Base-by-base conservation (phyloP, 257 asterid genomes). In the Anisodus tanguticus region DNA sequence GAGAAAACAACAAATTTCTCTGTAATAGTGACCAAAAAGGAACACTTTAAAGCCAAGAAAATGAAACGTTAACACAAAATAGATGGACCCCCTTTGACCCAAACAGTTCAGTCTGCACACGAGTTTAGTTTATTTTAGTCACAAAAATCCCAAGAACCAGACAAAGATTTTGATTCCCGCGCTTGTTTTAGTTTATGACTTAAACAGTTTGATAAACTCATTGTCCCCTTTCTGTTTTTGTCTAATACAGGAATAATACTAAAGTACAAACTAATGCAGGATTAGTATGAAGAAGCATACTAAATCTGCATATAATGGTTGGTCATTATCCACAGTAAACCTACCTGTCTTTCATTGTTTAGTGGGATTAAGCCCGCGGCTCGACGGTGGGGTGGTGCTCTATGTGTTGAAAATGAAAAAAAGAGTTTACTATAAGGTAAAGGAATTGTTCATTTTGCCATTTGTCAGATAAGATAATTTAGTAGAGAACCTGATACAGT, bases 301-400 rank as follows among this genome's bases (percentile, higher is more conserved):
- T 60, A 54, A 81, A 41, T 0, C 35, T 70, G 88, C 76, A 81
- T 83, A 51, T 86, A 88, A 83, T 82, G 82, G 78, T 59, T 74
- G 82, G 76, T 69, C 80, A 87, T 79, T 70, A 80, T 57, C 74
- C 86, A 87, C 85, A 87, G 83, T 83, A 11, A 85, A 71, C 87
- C 85, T 83, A 85, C n/a, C 72, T 82, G 80, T 67, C 39, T 55
- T 70, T 86, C 87, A 84, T 82, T 63, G 11, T 77, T 87, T 82
- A 87, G 84, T 83, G 85, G 77, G 49, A 77, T 77, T 54, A 79
- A 85, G 87, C 86, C 89, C 88, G 90, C 85, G 92, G 90, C 92
- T 89, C 92, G 87, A 79, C 79, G 41, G 83, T 68, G 59, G 62
- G 91, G 89, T 72, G 91, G 91, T 86, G 93, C 89, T 91, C 91